Evolutionary conservation across 306 rosid genomes (phyloP).

Genomic region (Gleditsia sinensis): DNA sequence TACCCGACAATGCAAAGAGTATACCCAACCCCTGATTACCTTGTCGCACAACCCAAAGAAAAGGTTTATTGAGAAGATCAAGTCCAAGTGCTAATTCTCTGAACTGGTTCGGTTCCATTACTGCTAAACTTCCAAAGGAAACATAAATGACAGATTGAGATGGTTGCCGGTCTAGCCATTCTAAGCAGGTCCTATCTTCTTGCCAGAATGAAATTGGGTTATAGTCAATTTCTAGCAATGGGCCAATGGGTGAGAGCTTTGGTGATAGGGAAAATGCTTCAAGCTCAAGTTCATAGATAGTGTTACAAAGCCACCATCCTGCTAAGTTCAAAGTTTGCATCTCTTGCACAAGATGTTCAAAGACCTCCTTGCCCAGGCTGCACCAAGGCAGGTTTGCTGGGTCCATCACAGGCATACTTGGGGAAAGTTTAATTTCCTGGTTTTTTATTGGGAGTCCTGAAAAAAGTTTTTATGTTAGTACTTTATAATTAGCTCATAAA

Average conservation of each 20-base stretch:
- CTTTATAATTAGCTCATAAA: background rate
- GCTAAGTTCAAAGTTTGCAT: slow-evolving; percentile 28
- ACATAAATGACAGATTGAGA: slow-evolving; percentile 38
- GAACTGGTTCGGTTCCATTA: slow-evolving; percentile 33
- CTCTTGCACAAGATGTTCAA: slow-evolving; percentile 26
- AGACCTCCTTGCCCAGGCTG: slow-evolving; percentile 16
- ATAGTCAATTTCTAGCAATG: slow-evolving; percentile 28
- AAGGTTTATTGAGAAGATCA: too few relatives aligned
- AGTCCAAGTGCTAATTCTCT: slow-evolving; percentile 45
- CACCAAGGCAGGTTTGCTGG: slow-evolving; percentile 44
- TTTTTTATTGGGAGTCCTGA: slow-evolving; percentile 40
- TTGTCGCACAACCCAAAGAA: too few relatives aligned
- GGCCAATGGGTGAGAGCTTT: slow-evolving; percentile 45
- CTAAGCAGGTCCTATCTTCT: slow-evolving; percentile 39
- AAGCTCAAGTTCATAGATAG: slow-evolving; percentile 39
- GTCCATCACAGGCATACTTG: slow-evolving; percentile 36
- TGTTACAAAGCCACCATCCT: slow-evolving; percentile 55
- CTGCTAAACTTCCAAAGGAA: slow-evolving; percentile 43
- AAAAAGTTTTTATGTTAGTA: background rate
- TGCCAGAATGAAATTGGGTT: slow-evolving; percentile 14
- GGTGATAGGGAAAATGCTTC: slow-evolving; percentile 37
- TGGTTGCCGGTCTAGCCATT: too few relatives aligned
- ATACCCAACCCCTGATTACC: too few relatives aligned
- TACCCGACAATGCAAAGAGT: too few relatives aligned
- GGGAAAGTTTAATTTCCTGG: slow-evolving; percentile 30